Evolutionary conservation across 2,329 filamentous ascomycete species (phyloP), one percentile per base, ranked within the genome.

Genomic region (Penicillium sp.): DNA sequence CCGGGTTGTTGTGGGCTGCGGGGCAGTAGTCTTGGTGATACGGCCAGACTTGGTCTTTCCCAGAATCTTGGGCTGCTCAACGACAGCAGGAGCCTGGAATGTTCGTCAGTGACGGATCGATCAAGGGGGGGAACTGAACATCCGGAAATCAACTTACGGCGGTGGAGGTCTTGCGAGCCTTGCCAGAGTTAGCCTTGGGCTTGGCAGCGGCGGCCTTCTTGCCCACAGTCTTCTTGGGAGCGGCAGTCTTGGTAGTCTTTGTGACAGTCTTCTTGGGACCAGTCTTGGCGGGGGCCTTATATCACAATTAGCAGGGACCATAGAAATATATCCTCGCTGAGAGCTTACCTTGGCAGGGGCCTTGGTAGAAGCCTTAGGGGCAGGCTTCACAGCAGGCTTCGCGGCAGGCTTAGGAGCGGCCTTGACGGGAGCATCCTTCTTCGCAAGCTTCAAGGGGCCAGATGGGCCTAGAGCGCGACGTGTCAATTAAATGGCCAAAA

Each of bases 381-480:
- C 36, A 21, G 60, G n/a, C 57, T 62, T 61, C 2, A 56, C 19
- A 6, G 60, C 55, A 36, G 61, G 44, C 56, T 65, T 63, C 6
- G 62, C 38, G 41, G 61, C 53, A 29, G 63, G 38, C 61, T 67
- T 67, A 49, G 60, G 50, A 51, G 61, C 57, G 23, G 65, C 55
- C 64, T 67, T 76, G 48, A 75, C 70, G 62, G 70, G 69, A 54
- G 73, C 57, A 55, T 84, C 83, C 82, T 91, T 92, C 87, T 93
- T 93, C 59, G 89, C 89, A 60, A 96, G 88, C 88, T 96, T 96
- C 78, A 94, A 91, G 66, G 91, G 89, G 60, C 92, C 92, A 63
- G 92, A 96, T 59, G 91, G 83, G 70, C 89, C 89, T 92, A 59
- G 51, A 58, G 45, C 38, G 25, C 53, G 59, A 68, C 65, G 68